A percentile compares a stretch with the other conserved stretches of the same genome.
Evolutionary conservation across 192 early-diverging fungal species (phyloP).

Genomic region (Chytriomyces hyalinus): DNA sequence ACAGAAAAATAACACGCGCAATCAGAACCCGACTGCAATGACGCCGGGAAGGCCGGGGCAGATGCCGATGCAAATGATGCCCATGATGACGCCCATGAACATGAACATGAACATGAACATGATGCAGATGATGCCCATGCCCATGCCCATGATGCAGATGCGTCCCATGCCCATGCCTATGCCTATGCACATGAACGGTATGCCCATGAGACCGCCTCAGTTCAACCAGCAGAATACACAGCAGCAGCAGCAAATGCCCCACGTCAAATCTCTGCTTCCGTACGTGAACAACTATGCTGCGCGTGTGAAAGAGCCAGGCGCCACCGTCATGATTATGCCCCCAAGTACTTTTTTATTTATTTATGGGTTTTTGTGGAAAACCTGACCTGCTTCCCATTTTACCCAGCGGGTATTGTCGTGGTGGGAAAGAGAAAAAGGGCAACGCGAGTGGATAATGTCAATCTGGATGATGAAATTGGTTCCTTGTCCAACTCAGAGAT

Average conservation of each 20-base stretch:
- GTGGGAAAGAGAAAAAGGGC: conserved; percentile 29
- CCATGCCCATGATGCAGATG: neutral
- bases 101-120: neutral
- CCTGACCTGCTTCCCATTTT: neutral
- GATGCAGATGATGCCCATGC: neutral
- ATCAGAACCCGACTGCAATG: no score
- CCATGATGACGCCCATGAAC: neutral
- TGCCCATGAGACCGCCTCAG: neutral
- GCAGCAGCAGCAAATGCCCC: neutral
- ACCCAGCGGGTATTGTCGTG: conserved; percentile 2
- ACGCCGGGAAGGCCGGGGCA: no score
- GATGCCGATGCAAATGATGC: no score
- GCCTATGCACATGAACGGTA: neutral
- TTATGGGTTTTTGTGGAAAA: neutral
- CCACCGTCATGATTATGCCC: neutral
- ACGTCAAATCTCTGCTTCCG: conserved; percentile 26
- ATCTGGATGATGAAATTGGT: conserved; percentile 13
- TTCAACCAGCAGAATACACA: neutral
- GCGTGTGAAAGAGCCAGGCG: conserved; percentile 26
- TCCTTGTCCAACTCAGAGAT: neutral
- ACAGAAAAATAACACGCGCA: no score
- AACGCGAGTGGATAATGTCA: conserved; percentile 2
- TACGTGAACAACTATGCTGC: conserved; percentile 27
- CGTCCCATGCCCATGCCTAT: neutral
- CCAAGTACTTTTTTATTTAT: neutral